phyloP scores from a whole-genome alignment of 805 yeast genomes.

The Suhomyces xylopsoci region DNA sequence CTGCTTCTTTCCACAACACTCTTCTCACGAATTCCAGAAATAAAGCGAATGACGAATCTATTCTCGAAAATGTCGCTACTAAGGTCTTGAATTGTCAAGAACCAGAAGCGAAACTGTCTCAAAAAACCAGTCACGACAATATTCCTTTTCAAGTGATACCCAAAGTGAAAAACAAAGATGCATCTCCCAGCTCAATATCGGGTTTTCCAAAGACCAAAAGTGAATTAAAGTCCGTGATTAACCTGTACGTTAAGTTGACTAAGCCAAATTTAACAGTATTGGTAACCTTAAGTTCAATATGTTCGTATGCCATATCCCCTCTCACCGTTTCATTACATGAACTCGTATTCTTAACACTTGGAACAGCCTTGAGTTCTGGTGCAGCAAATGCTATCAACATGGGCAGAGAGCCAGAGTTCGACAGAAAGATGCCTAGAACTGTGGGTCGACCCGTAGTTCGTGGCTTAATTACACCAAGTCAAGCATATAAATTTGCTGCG shows the following conservation, averaged over 20 bases:
- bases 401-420: conserved; percentile 94
- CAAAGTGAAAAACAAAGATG: conserved; percentile 18
- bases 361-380: conserved; percentile 86
- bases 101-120: conserved; percentile 26
- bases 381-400: conserved; percentile 96
- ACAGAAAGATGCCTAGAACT: conserved; percentile 83
- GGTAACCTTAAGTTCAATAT: conserved; percentile 87
- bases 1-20: neutral
- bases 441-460: conserved; percentile 86
- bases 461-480: conserved; percentile 68
- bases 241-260: conserved; percentile 75
- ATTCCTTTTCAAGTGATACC: conserved; percentile 60
- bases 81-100: conserved; percentile 46
- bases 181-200: neutral
- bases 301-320: conserved; percentile 92
- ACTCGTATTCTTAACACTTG: conserved; percentile 69
- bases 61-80: conserved; percentile 40
- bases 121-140: conserved; percentile 14
- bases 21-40: neutral
- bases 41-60: conserved; percentile 6
- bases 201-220: conserved; percentile 9
- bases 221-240: conserved; percentile 37
- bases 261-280: conserved; percentile 86
- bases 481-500: conserved; percentile 81
- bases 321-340: conserved; percentile 69